A percentile compares a stretch with the other conserved stretches of the same genome.
These are phyloP conservation scores for Aspergillus awamori DNA, from an alignment of 2,329 filamentous ascomycete species.

Conservation along the genomic window DNA sequence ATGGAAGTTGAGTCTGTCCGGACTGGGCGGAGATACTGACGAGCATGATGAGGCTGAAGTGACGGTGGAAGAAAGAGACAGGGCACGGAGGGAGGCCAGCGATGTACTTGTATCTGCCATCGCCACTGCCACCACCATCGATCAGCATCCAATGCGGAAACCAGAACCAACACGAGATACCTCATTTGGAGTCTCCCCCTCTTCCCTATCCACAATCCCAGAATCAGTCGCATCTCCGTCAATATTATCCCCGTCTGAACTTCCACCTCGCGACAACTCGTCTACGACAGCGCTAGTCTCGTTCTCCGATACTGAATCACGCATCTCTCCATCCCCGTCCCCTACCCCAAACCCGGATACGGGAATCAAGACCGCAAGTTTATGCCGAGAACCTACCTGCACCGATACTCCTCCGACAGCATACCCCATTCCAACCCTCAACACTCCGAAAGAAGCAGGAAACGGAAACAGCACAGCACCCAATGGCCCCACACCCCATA, in stretches of 20 bases:
- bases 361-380: too few relatives aligned
- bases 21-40: conserved; percentile 21
- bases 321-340: too few relatives aligned
- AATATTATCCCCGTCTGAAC: neutral
- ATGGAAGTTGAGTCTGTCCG: conserved; percentile 40
- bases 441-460: neutral
- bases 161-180: neutral
- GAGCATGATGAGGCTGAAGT: conserved; percentile 6
- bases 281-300: too few relatives aligned
- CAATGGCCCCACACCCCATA: too few relatives aligned
- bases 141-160: too few relatives aligned
- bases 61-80: conserved; percentile 8
- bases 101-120: neutral
- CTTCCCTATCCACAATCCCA: neutral
- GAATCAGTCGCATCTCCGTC: neutral
- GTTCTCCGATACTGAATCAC: too few relatives aligned
- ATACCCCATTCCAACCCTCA: neutral
- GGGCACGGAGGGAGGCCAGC: neutral
- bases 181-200: neutral
- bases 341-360: too few relatives aligned
- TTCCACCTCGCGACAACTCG: neutral
- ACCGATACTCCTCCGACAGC: too few relatives aligned
- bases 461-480: too few relatives aligned
- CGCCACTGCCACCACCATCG: neutral
- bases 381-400: too few relatives aligned